phyloP scores from a whole-genome alignment of 129 eudicot genomes.

The Solidago caesia region DNA sequence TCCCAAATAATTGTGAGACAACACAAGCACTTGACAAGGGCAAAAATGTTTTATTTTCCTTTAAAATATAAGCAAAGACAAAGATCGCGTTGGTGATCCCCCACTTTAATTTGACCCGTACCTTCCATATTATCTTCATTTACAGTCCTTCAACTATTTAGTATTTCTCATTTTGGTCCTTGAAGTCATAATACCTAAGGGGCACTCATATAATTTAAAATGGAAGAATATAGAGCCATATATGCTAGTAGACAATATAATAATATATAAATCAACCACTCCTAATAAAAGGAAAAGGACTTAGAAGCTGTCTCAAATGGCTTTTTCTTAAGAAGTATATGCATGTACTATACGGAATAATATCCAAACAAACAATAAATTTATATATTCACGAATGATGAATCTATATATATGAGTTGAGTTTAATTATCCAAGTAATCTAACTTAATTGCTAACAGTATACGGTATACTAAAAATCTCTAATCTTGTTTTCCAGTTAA shows the following conservation, averaged over 20 bases:
- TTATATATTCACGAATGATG: neutral
- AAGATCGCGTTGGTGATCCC: slow-evolving; percentile 4
- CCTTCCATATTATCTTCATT: slow-evolving; percentile 14
- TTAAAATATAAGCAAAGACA: slow-evolving; percentile 4
- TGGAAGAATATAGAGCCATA: slow-evolving; percentile 5
- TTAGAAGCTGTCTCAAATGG: slow-evolving; percentile 29
- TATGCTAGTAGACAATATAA: slow-evolving; percentile 17
- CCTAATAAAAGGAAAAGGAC: slow-evolving; percentile 12
- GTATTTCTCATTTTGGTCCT: slow-evolving; percentile 11
- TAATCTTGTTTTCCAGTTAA: neutral
- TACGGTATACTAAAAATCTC: neutral
- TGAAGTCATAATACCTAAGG: neutral
- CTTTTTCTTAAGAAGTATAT: slow-evolving; percentile 7
- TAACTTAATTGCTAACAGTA: neutral
- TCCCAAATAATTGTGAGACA: slow-evolving; percentile 19
- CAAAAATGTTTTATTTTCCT: slow-evolving; percentile 8
- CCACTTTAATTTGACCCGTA: slow-evolving; percentile 3
- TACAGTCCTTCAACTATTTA: slow-evolving; percentile 7
- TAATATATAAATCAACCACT: slow-evolving; percentile 22
- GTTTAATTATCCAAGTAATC: neutral
- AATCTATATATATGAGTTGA: neutral
- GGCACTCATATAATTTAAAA: neutral
- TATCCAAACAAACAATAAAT: neutral
- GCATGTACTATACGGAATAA: neutral
- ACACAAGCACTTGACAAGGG: neutral